phyloP scores from a whole-genome alignment of 2,329 filamentous ascomycete genomes.

The Phoma herbarum region DNA sequence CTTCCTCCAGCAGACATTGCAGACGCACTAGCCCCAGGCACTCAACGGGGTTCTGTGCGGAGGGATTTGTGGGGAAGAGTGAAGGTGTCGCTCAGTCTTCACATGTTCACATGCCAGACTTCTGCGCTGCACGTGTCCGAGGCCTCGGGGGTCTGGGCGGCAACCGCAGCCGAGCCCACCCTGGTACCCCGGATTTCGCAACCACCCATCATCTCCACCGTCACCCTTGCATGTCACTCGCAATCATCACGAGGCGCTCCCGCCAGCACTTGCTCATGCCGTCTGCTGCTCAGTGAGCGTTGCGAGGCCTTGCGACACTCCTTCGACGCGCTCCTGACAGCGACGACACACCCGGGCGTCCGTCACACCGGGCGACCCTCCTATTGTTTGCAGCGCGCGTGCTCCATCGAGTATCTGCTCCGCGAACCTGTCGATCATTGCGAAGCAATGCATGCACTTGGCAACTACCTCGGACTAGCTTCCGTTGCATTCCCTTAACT shows the following conservation, averaged over 20 bases:
- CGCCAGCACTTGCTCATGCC: not conserved
- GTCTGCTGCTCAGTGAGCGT: not conserved
- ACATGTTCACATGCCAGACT: conserved; percentile 18
- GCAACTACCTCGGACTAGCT: conserved; percentile 16
- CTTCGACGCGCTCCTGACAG: not conserved
- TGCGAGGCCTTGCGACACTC: not conserved
- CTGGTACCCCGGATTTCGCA: conserved; percentile 15
- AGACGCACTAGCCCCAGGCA: conserved; percentile 10
- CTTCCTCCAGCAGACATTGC: conserved; percentile 24
- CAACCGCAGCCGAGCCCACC: conserved; percentile 1
- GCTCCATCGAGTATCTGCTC: conserved; percentile 17
- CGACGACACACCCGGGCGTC: not conserved
- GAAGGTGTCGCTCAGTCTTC: conserved; percentile 7
- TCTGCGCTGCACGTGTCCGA: conserved; percentile 18
- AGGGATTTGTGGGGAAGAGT: not conserved
- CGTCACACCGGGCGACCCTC: conserved; percentile 5
- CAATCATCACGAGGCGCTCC: not conserved
- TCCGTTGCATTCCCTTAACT: conserved; percentile 14
- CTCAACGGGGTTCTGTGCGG: conserved; percentile 7
- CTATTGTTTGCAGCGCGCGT: conserved; percentile 7
- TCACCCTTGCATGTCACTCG: conserved; percentile 19
- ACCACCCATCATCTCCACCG: conserved; percentile 13
- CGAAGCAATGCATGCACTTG: conserved; percentile 18
- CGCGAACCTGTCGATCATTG: conserved; percentile 17
- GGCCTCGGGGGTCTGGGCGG: conserved; percentile 8